phyloP scores from a whole-genome alignment of 495 filamentous ascomycete species.

The Friedmanniomyces endolithicus region DNA sequence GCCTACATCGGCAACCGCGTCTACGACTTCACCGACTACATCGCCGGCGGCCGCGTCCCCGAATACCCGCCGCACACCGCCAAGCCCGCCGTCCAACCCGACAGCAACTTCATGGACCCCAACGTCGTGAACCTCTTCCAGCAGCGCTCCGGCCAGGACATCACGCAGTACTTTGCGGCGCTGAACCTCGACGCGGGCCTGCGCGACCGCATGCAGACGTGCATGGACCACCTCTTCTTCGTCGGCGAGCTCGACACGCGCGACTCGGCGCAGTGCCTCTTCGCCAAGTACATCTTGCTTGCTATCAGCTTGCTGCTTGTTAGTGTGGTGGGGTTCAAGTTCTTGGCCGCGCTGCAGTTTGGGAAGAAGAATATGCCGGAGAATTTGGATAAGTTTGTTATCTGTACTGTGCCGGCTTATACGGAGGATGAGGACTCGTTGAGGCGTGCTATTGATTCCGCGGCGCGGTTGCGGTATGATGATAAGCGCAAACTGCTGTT shows the following conservation, averaged over 20 bases:
- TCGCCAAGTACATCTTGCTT: conserved; percentile 83
- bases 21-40: conserved; percentile 85
- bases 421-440: conserved; percentile 97
- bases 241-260: conserved; percentile 85
- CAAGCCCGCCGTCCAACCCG: conserved; percentile 38
- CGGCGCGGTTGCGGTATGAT: conserved; percentile 90
- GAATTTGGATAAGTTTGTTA: conserved; percentile 95
- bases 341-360: conserved; percentile 91
- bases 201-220: conserved; percentile 61
- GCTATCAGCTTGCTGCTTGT: conserved; percentile 76
- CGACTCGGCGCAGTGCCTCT: conserved; percentile 72
- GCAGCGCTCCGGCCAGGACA: conserved; percentile 59
- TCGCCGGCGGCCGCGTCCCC: conserved; percentile 58
- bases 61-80: conserved; percentile 40
- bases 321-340: conserved; percentile 83
- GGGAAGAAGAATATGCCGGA: conserved; percentile 81
- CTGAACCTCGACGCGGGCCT: conserved; percentile 43
- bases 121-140: conserved; percentile 66
- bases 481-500: conserved; percentile 95
- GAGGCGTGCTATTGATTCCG: conserved; percentile 90
- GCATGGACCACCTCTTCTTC: conserved; percentile 91
- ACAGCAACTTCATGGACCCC: conserved; percentile 72
- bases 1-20: conserved; percentile 69
- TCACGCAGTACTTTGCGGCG: conserved; percentile 70
- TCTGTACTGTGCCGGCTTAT: conserved; percentile 94